Conservation (phyloP, 164 flowering plant genomes). For the Euptelea pleiosperma region DNA sequence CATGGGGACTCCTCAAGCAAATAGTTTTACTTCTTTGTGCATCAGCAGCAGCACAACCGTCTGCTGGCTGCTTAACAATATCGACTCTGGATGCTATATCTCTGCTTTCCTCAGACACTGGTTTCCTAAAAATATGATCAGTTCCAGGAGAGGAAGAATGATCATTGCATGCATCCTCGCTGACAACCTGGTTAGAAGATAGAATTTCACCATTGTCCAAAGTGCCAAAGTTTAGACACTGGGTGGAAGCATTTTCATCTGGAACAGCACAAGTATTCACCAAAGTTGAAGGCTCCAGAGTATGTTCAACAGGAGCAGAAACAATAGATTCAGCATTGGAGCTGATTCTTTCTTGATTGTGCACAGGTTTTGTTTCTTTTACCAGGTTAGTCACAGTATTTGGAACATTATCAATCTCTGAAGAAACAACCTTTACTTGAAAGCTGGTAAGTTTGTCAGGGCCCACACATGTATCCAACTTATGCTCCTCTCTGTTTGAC, state of each 20-base stretch:
- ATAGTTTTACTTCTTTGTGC: conserved; percentile 1
- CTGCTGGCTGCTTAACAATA: not conserved
- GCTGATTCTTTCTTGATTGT: conserved; percentile 7
- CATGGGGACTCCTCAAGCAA: not conserved
- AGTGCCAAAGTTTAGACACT: not conserved
- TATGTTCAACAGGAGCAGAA: conserved; percentile 7
- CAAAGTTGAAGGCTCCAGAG: conserved; percentile 4
- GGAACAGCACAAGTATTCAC: conserved; percentile 2
- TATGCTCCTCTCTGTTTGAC: conserved; percentile 4
- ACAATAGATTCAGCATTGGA: not conserved
- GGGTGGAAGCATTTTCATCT: conserved; percentile 11
- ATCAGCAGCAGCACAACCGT: conserved; percentile 6
- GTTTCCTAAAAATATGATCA: not conserved
- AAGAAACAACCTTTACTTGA: conserved; percentile 4
- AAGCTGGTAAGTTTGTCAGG: not conserved
- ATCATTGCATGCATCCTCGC: conserved; percentile 4
- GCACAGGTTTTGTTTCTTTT: conserved; percentile 9
- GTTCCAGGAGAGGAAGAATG: not conserved
- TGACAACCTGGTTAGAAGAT: conserved; percentile 7
- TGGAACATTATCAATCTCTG: conserved; percentile 6
- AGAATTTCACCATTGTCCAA: not conserved
- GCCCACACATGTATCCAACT: conserved; percentile 8
- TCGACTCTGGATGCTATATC: not conserved
- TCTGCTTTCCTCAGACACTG: not conserved
- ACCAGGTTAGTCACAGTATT: not conserved